Conservation (phyloP, 495 filamentous ascomycete species). For the Chaetomium tenue region DNA sequence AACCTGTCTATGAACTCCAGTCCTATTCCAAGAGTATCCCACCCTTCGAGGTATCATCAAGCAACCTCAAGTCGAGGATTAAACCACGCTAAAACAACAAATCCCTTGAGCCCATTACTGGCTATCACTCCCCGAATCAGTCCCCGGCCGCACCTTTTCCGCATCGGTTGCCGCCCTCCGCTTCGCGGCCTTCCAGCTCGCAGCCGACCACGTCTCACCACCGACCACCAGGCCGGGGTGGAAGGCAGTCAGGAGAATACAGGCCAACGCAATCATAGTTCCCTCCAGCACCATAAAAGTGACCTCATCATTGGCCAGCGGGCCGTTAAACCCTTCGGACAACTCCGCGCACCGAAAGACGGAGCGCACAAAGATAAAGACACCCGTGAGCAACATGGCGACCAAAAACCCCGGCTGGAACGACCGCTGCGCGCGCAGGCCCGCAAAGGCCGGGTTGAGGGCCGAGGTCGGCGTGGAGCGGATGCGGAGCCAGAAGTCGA, state of each 20-base stretch:
- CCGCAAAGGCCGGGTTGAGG: conserved; percentile 14
- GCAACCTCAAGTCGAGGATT: not conserved
- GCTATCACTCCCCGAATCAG: not conserved
- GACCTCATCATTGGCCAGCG: conserved; percentile 36
- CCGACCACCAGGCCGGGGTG: conserved; percentile 20
- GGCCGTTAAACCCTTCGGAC: conserved; percentile 36
- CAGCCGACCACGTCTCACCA: not conserved
- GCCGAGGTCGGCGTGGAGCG: not conserved
- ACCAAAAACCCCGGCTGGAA: conserved; percentile 12
- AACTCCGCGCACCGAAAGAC: conserved; percentile 42
- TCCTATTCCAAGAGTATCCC: too few relatives aligned
- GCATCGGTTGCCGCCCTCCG: not conserved
- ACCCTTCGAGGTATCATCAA: not conserved
- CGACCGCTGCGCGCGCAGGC: not conserved
- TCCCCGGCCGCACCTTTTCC: not conserved
- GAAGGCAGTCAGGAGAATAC: conserved; percentile 27
- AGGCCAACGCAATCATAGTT: conserved; percentile 37
- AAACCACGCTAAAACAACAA: not conserved
- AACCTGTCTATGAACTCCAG: too few relatives aligned
- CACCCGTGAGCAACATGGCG: conserved; percentile 19
- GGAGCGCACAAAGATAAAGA: conserved; percentile 39
- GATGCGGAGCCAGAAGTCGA: conserved; percentile 25
- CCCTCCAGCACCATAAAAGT: conserved; percentile 39
- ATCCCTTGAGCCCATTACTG: not conserved
- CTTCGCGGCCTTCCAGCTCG: conserved; percentile 11